These are phyloP conservation scores for Umbilicus rupestris DNA, from an alignment of 164 flowering plant genomes.

Conservation along the genomic window DNA sequence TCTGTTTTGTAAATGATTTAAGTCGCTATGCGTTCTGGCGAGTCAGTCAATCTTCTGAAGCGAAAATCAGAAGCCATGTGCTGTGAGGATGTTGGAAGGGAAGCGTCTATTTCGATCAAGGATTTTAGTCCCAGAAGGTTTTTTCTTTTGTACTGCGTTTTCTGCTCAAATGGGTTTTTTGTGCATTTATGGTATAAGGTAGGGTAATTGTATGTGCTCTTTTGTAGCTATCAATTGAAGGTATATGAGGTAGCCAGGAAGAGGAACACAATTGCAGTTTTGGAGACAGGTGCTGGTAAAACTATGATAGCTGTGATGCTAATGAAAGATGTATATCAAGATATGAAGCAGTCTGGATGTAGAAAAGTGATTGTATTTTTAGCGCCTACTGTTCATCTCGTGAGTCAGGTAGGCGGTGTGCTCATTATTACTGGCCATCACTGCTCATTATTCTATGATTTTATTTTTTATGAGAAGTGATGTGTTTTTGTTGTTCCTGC, in stretches of 20 bases:
- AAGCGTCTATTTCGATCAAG: background rate
- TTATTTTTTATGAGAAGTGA: background rate
- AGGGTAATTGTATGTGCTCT: constrained; percentile 12
- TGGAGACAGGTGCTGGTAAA: constrained; percentile 76
- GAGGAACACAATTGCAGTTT: constrained; percentile 71
- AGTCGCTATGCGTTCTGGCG: background rate
- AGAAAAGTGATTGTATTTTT: constrained; percentile 50
- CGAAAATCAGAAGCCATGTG: background rate
- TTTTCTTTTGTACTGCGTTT: background rate
- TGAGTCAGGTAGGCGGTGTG: constrained; percentile 44
- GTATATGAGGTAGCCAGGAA: constrained; percentile 52
- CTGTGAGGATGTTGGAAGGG: background rate
- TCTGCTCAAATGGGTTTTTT: background rate
- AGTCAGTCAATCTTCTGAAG: background rate
- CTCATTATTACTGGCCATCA: background rate
- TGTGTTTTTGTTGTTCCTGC: constrained; percentile 14
- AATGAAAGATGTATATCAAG: constrained; percentile 36
- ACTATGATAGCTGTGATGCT: constrained; percentile 71
- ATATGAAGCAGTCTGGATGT: constrained; percentile 18
- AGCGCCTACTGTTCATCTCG: constrained; percentile 82
- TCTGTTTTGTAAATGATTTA: background rate
- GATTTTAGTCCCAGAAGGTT: constrained; percentile 4
- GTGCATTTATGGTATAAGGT: background rate
- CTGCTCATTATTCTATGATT: background rate
- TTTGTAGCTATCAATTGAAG: constrained; percentile 49